Conservation (phyloP, 2,329 filamentous ascomycete species). For the Metarhizium anisopliae region DNA sequence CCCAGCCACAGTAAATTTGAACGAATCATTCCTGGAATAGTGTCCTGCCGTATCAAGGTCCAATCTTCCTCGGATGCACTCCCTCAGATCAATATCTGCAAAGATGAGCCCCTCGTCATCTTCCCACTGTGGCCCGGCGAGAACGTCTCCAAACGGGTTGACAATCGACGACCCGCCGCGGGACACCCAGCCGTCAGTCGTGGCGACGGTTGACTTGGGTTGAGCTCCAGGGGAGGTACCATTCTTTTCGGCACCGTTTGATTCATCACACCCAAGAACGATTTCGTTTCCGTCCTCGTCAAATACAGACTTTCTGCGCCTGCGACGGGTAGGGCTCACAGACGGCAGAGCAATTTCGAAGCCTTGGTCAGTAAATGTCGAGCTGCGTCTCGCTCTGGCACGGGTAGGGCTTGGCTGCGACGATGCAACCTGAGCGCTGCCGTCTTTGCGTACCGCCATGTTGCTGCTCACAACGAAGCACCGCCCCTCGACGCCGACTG, state of each 20-base stretch:
- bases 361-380: slow-evolving; percentile 36
- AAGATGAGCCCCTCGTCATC: slow-evolving; percentile 58
- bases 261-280: slow-evolving; percentile 29
- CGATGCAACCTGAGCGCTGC: background rate
- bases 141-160: slow-evolving; percentile 67
- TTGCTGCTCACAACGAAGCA: slow-evolving; percentile 83
- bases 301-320: slow-evolving; percentile 32
- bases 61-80: slow-evolving; percentile 72
- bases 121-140: slow-evolving; percentile 79
- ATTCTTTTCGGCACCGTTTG: slow-evolving; percentile 11
- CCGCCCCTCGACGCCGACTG: slow-evolving; percentile 70
- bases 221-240: background rate
- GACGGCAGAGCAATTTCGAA: slow-evolving; percentile 36
- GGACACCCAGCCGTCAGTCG: slow-evolving; percentile 41
- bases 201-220: background rate
- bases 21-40: slow-evolving; percentile 66
- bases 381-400: slow-evolving; percentile 21
- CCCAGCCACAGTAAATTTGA: slow-evolving; percentile 50
- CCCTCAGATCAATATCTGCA: slow-evolving; percentile 75
- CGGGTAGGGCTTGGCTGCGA: slow-evolving; percentile 1
- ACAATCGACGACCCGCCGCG: slow-evolving; percentile 79
- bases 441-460: slow-evolving; percentile 51
- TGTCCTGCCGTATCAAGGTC: slow-evolving; percentile 80
- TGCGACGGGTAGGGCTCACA: slow-evolving; percentile 13
- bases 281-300: slow-evolving; percentile 49